A percentile compares a stretch with the other conserved stretches of the same genome.
Conservation (phyloP, 148 eudicot species). For the Gaultheria prostrata region DNA sequence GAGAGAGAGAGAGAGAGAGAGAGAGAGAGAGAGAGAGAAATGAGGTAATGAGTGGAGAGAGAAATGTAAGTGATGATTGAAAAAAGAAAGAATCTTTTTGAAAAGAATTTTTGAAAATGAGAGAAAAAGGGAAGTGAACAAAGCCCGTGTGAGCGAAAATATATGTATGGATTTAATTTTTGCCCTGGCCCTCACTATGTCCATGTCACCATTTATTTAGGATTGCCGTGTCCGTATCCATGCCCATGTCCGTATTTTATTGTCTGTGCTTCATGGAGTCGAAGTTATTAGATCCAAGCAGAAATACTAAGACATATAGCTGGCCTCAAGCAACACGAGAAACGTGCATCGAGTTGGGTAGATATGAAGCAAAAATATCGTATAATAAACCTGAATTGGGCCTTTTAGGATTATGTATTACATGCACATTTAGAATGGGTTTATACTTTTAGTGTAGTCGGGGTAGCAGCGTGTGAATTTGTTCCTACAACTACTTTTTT, state of each 20-base stretch:
- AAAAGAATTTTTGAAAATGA: too few species aligned
- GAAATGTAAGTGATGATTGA: too few species aligned
- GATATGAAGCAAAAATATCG: neutral
- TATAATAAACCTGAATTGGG: neutral
- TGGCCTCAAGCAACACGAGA: neutral
- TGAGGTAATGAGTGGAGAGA: too few species aligned
- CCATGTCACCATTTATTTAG: too few species aligned
- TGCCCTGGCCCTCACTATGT: too few species aligned
- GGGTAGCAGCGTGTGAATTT: neutral
- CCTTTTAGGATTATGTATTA: neutral
- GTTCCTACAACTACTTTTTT: neutral
- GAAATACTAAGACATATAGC: neutral
- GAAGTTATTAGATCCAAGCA: neutral
- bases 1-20: too few species aligned
- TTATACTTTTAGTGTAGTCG: neutral
- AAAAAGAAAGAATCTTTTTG: too few species aligned
- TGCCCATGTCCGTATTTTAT: neutral
- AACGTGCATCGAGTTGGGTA: neutral
- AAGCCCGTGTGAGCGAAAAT: too few species aligned
- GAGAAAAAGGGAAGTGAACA: too few species aligned
- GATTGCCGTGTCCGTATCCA: neutral
- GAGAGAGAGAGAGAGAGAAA: too few species aligned
- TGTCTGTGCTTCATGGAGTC: neutral
- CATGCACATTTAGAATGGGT: neutral
- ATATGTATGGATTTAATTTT: too few species aligned